A percentile compares a stretch with the other conserved stretches of the same genome.
phyloP scores from a whole-genome alignment of 257 asterid species.

The Cinchona pubescens region DNA sequence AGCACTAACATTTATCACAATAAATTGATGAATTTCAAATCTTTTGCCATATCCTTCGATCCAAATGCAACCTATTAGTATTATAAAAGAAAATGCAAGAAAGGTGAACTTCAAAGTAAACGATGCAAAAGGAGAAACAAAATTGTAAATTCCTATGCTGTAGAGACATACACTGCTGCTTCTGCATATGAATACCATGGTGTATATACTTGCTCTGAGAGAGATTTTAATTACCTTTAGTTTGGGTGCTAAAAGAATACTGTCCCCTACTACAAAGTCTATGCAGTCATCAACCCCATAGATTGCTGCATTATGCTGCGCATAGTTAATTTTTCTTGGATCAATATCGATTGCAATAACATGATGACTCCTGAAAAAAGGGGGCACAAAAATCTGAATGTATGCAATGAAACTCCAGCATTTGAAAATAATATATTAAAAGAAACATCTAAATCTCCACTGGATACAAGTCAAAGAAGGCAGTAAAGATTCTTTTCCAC shows the following conservation, averaged over 20 bases:
- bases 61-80: too few relatives aligned
- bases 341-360: constrained; percentile 90
- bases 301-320: constrained; percentile 75
- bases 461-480: constrained; percentile 6
- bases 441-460: background rate
- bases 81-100: background rate
- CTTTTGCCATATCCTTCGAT: too few relatives aligned
- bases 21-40: too few relatives aligned
- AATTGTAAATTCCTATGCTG: background rate
- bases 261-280: constrained; percentile 82
- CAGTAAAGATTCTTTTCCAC: background rate
- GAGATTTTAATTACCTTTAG: constrained; percentile 52
- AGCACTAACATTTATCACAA: too few relatives aligned
- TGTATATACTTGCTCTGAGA: background rate
- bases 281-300: constrained; percentile 71
- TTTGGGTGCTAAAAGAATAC: constrained; percentile 60
- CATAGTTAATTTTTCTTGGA: constrained; percentile 70
- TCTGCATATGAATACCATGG: background rate
- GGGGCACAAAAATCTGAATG: background rate
- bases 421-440: background rate
- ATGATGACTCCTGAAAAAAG: constrained; percentile 62
- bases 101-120: background rate
- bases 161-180: background rate
- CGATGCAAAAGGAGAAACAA: background rate
- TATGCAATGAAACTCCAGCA: background rate